Evolutionary conservation across 108 stramenopile genomes (phyloP).

Genomic region (Licmophora abbreviata): DNA sequence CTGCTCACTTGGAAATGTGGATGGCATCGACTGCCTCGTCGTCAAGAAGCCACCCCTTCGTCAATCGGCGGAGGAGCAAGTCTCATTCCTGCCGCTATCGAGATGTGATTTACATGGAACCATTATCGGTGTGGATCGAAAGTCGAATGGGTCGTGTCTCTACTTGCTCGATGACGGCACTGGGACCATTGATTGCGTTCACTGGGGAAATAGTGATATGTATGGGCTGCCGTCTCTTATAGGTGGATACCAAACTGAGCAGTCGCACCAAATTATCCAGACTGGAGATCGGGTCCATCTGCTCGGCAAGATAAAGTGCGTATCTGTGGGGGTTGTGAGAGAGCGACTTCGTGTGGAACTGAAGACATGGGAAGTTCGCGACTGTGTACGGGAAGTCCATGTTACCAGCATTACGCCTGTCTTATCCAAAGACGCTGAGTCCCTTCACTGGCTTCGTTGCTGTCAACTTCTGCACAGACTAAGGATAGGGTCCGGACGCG

Average conservation of each 20-base stretch:
- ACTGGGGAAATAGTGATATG: conserved; percentile 28
- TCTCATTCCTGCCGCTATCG: conserved; percentile 45
- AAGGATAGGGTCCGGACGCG: no score
- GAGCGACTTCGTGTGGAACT: background rate
- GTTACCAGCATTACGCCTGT: conserved; percentile 3
- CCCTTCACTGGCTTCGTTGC: no score
- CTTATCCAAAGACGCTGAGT: no score
- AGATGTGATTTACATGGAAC: conserved; percentile 54
- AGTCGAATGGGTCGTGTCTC: conserved; percentile 35
- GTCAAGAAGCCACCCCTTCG: background rate
- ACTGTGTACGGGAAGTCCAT: conserved; percentile 33
- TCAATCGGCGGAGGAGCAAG: conserved; percentile 1
- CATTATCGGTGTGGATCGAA: conserved; percentile 42
- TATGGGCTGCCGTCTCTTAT: conserved; percentile 21
- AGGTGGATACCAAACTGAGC: background rate
- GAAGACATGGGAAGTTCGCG: conserved; percentile 16
- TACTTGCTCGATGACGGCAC: conserved; percentile 83
- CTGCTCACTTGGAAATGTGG: conserved; percentile 33
- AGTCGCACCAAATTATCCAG: conserved; percentile 8
- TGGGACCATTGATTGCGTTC: conserved; percentile 64
- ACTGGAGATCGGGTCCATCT: conserved; percentile 53
- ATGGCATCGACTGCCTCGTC: conserved; percentile 61
- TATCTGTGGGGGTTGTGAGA: conserved; percentile 11
- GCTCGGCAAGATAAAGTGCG: conserved; percentile 46
- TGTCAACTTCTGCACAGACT: no score